phyloP scores from a whole-genome alignment of 192 early-diverging fungal genomes.

The Chytriomyces sp. region DNA sequence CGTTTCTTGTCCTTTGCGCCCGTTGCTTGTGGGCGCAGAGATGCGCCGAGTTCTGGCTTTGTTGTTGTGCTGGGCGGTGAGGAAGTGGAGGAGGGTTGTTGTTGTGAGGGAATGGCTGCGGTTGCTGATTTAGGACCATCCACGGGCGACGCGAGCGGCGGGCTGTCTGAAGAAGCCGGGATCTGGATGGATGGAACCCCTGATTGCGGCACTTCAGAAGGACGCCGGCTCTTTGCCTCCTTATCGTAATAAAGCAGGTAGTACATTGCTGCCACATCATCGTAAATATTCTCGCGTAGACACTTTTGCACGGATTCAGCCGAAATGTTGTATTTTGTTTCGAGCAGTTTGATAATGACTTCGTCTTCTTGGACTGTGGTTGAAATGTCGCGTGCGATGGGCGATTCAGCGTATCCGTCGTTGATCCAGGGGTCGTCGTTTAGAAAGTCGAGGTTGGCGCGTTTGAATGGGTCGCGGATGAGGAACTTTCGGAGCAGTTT shows the following conservation, averaged over 20 bases:
- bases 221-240: constrained; percentile 35
- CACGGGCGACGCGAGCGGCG: constrained; percentile 29
- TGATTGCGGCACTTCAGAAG: neutral
- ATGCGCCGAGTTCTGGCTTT: constrained; percentile 11
- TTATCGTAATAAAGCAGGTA: constrained; percentile 70
- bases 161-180: constrained; percentile 1
- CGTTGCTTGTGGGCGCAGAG: constrained; percentile 26
- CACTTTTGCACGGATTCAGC: constrained; percentile 53
- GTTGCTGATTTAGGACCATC: constrained; percentile 21
- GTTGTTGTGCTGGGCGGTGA: constrained; percentile 10
- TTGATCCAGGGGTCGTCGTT: constrained; percentile 70
- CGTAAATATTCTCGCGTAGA: constrained; percentile 62
- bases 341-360: constrained; percentile 57
- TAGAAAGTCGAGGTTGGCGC: constrained; percentile 62
- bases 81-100: constrained; percentile 11
- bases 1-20: constrained; percentile 33
- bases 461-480: constrained; percentile 61
- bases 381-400: constrained; percentile 56
- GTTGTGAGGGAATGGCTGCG: constrained; percentile 20
- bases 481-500: constrained; percentile 66
- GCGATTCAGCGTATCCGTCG: constrained; percentile 57
- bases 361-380: constrained; percentile 59
- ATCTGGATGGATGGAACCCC: constrained; percentile 35
- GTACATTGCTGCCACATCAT: constrained; percentile 64
- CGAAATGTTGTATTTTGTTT: constrained; percentile 60